phyloP scores from a whole-genome alignment of 176 grass and related monocot species.

The Cymbopogon citratus region DNA sequence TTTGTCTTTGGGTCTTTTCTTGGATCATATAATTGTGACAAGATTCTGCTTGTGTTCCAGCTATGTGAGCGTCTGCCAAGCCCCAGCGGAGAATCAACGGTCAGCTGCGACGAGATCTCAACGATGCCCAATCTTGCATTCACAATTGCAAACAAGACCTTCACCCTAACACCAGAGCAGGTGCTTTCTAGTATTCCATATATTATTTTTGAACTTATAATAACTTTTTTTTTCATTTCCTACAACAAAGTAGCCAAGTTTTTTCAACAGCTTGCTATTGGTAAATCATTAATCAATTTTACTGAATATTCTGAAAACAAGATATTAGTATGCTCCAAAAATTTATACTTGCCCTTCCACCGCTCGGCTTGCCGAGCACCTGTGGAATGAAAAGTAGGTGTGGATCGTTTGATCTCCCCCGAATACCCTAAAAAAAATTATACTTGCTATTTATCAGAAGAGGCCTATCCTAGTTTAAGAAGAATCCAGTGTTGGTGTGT shows the following conservation, averaged over 20 bases:
- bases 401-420: too few species aligned
- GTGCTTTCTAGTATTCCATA: conserved; percentile 13
- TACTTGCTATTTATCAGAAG: neutral
- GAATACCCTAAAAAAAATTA: too few species aligned
- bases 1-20: neutral
- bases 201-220: neutral
- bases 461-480: neutral
- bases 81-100: conserved; percentile 75
- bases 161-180: conserved; percentile 77
- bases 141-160: conserved; percentile 65
- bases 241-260: neutral
- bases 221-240: neutral
- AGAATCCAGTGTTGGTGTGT: neutral
- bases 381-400: too few species aligned
- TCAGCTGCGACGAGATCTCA: conserved; percentile 60
- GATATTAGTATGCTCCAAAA: neutral
- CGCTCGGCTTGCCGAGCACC: too few species aligned
- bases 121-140: conserved; percentile 86
- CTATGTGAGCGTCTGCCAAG: conserved; percentile 83
- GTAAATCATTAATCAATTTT: neutral
- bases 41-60: conserved; percentile 35
- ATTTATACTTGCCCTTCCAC: neutral
- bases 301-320: neutral
- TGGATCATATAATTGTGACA: neutral
- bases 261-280: neutral